Conservation (phyloP, 2,329 filamentous ascomycete genomes). For the Leptoxyphium fumago region DNA sequence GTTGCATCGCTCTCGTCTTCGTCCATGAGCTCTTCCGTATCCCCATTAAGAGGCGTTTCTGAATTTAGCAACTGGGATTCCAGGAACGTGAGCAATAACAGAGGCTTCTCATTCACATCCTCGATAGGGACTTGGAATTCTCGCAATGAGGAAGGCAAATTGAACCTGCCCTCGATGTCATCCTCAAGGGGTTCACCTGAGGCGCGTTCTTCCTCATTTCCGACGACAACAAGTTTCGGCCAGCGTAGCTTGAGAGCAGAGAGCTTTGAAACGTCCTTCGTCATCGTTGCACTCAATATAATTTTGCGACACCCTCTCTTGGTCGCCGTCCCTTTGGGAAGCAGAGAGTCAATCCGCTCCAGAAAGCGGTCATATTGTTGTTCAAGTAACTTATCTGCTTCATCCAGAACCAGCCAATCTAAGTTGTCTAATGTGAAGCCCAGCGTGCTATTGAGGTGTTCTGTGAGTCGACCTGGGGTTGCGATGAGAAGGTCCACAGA, state of each 20-base stretch:
- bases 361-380: conserved; percentile 35
- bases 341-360: conserved; percentile 11
- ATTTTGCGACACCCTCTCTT: conserved; percentile 52
- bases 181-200: conserved; percentile 7
- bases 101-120: conserved; percentile 45
- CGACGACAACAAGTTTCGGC: conserved; percentile 62
- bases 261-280: conserved; percentile 67
- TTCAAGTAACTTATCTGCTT: conserved; percentile 80
- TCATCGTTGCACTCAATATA: conserved; percentile 84
- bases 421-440: conserved; percentile 68
- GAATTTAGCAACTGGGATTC: conserved; percentile 31
- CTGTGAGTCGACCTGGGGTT: conserved; percentile 81
- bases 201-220: conserved; percentile 20
- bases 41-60: background rate
- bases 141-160: conserved; percentile 39
- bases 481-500: conserved; percentile 80
- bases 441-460: conserved; percentile 71
- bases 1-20: background rate
- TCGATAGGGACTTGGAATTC: conserved; percentile 36
- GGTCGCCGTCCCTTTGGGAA: conserved; percentile 9
- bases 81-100: conserved; percentile 72
- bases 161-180: conserved; percentile 27
- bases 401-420: conserved; percentile 82
- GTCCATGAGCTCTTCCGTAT: background rate
- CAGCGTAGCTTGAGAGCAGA: conserved; percentile 56